These are phyloP conservation scores for Penicillium sp. DNA, from an alignment of 2,329 filamentous ascomycete genomes.

Conservation along the genomic window DNA sequence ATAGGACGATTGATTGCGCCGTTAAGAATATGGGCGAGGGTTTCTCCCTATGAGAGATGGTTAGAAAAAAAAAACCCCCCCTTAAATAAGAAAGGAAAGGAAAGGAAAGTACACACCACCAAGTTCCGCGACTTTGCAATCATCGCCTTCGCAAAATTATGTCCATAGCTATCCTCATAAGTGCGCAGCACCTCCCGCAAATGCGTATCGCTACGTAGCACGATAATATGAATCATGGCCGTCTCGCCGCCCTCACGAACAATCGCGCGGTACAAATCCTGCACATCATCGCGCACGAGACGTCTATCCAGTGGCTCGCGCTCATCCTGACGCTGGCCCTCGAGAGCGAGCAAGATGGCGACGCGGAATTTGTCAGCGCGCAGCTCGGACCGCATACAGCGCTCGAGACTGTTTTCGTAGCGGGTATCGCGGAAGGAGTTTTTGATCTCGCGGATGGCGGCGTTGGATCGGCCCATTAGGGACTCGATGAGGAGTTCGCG, in stretches of 20 bases:
- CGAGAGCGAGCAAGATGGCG: conserved; percentile 78
- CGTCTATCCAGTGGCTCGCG: conserved; percentile 62
- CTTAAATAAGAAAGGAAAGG: not conserved
- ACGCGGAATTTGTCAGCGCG: conserved; percentile 95
- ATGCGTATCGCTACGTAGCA: conserved; percentile 77
- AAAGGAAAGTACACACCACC: conserved; percentile 65
- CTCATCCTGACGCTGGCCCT: conserved; percentile 82
- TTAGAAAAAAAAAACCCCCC: conserved; percentile 14
- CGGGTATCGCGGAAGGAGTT: conserved; percentile 87
- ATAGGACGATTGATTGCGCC: conserved; percentile 94
- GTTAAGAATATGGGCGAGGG: conserved; percentile 92
- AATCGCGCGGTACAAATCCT: conserved; percentile 67
- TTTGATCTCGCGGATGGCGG: conserved; percentile 85
- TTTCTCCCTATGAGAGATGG: conserved; percentile 68
- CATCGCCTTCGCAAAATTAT: conserved; percentile 85
- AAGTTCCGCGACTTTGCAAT: conserved; percentile 87
- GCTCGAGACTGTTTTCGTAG: conserved; percentile 74
- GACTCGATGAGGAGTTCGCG: conserved; percentile 90
- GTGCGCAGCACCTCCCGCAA: conserved; percentile 72
- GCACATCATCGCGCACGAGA: conserved; percentile 69
- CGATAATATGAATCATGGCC: conserved; percentile 80
- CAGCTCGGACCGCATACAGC: conserved; percentile 88
- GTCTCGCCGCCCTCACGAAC: conserved; percentile 76
- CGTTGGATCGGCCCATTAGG: conserved; percentile 84
- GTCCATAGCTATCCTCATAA: conserved; percentile 70